Evolutionary conservation across 441 rosid species (phyloP).

Genomic region (Aleurites moluccanus): DNA sequence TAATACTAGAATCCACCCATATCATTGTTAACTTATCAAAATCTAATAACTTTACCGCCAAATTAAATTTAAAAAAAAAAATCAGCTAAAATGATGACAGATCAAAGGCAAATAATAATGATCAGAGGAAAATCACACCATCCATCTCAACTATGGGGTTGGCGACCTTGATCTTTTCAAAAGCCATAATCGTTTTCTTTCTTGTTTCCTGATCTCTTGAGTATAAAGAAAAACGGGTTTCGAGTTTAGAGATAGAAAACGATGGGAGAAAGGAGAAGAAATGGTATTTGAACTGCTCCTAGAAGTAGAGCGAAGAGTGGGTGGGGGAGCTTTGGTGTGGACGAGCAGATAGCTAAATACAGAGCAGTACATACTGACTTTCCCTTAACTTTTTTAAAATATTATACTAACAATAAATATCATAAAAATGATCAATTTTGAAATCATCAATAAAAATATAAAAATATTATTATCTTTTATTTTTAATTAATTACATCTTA

Average conservation of each 20-base stretch:
- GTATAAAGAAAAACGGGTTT: neutral
- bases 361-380: no score
- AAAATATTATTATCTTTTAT: no score
- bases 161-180: constrained; percentile 77
- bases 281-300: no score
- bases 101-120: neutral
- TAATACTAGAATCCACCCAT: neutral
- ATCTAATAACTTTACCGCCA: neutral
- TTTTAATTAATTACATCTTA: no score
- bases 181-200: constrained; percentile 41
- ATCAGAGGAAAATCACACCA: constrained; percentile 46
- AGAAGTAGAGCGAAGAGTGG: neutral
- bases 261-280: neutral
- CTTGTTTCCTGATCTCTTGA: neutral
- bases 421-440: no score
- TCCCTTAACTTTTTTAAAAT: no score
- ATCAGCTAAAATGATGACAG: constrained; percentile 2
- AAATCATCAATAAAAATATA: no score
- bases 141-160: constrained; percentile 93
- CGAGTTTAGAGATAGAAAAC: neutral
- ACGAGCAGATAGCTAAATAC: neutral
- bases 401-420: no score
- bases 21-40: neutral
- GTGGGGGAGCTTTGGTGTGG: neutral
- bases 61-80: no score